Base-by-base conservation (phyloP, 345 rosid species). In the Hypericum perforatum region DNA sequence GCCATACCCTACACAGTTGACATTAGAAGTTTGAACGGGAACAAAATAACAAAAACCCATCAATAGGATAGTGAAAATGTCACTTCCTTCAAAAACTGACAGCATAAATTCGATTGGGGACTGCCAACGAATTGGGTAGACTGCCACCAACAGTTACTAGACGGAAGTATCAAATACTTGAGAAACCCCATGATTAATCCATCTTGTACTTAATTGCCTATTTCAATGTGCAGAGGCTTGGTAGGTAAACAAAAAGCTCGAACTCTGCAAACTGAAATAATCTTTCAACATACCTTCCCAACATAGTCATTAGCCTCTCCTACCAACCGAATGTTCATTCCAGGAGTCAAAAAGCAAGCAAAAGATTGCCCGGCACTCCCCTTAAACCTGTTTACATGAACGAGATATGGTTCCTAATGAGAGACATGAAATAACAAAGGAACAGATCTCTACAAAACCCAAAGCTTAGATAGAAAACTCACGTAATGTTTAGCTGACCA, bases 301-400 rank as follows among this genome's bases (percentile, higher is more conserved):
- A 92, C 98, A 54, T 88, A 92, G 76, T 92, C 98, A 68, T 92
- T 92, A 15, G 96, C 78, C 75, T 92, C 98, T 76, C 98, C 98
- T 22, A 88, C 72, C 53, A 92, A 88, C 43, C 74, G 74, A 66
- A 92, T 76, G 66, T 78, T 85, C 96, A 88, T 92, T 65, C 96
- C 98, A 40, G 98, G 98, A 8, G 86, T 85, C 80, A 92, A 76
- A 73, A 92, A 92, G 78, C 98, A 92, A 9, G 70, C 86, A 77
- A 92, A 92, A 11, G 98, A 92, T 70, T 92, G 98, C 67, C 98
- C 98, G 0, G 94, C 98, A 63, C 98, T 92, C 66, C 98, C 98
- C 57, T 49, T 63, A 72, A 85, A 92, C 57, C 98, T 92, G 82
- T 39, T 49, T 12, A 47, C 29, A 63, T 5, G 22, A 66, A 63